phyloP scores from a whole-genome alignment of 495 filamentous ascomycete species.

The Pseudotulostoma volvatum region DNA sequence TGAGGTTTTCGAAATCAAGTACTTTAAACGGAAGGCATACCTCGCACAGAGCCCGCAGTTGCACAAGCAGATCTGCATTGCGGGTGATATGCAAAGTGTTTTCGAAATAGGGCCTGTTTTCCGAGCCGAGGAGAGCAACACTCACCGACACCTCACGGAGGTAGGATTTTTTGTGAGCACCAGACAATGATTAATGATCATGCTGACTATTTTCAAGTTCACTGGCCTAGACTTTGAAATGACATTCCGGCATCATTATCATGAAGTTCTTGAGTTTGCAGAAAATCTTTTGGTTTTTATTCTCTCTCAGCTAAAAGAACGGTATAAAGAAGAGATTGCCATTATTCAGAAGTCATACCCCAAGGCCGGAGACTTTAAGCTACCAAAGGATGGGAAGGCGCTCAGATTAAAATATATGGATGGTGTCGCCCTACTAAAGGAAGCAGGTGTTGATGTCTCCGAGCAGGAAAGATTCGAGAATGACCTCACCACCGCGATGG shows the following conservation, averaged over 20 bases:
- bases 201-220: constrained; percentile 33
- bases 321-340: constrained; percentile 50
- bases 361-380: constrained; percentile 38
- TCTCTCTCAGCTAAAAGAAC: constrained; percentile 57
- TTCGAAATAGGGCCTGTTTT: constrained; percentile 87
- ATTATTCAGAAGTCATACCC: constrained; percentile 45
- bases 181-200: background rate
- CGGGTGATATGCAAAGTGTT: constrained; percentile 76
- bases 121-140: constrained; percentile 93
- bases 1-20: constrained; percentile 82
- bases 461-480: constrained; percentile 68
- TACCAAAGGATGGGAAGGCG: constrained; percentile 54
- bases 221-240: constrained; percentile 96
- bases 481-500: constrained; percentile 53
- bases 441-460: constrained; percentile 56
- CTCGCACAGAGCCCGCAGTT: constrained; percentile 90
- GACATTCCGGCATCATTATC: constrained; percentile 78
- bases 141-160: constrained; percentile 90
- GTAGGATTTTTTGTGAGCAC: constrained; percentile 18
- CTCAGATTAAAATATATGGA: constrained; percentile 74
- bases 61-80: constrained; percentile 93
- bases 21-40: constrained; percentile 75
- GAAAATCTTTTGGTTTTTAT: constrained; percentile 80
- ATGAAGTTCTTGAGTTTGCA: constrained; percentile 66
- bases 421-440: constrained; percentile 63